Evolutionary conservation across 768 basidiomycete species (phyloP).

Genomic region (Imleria badia): DNA sequence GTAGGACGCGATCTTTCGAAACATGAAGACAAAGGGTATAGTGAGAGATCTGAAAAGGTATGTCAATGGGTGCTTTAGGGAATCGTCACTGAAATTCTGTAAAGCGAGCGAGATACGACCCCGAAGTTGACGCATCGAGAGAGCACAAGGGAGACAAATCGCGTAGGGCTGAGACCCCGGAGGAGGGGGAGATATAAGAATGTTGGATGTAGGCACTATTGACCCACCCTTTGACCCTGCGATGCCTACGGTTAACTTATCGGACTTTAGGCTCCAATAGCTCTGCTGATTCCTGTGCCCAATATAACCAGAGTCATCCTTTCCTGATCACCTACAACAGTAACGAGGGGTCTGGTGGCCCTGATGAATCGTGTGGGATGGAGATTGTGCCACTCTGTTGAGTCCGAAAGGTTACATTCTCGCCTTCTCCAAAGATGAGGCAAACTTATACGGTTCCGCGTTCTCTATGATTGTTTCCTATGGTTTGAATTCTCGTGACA

Average conservation of each 20-base stretch:
- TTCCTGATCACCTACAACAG: neutral
- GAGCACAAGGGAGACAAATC: constrained; percentile 40
- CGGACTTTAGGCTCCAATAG: neutral
- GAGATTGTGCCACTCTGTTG: neutral
- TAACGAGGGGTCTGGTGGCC: neutral
- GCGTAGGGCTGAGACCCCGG: constrained; percentile 71
- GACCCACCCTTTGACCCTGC: neutral
- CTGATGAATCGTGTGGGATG: neutral
- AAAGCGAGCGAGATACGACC: constrained; percentile 56
- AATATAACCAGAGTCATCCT: neutral
- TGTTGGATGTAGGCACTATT: constrained; percentile 9
- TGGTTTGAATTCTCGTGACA: neutral
- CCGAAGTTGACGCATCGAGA: constrained; percentile 44
- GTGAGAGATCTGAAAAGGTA: constrained; percentile 70
- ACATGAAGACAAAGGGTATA: constrained; percentile 47
- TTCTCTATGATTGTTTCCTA: neutral
- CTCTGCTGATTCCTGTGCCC: neutral
- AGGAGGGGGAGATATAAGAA: constrained; percentile 81
- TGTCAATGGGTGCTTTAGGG: constrained; percentile 7
- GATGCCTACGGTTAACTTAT: constrained; percentile 1
- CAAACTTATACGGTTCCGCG: constrained; percentile 1
- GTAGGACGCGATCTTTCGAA: constrained; percentile 33
- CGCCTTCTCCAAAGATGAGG: constrained; percentile 1
- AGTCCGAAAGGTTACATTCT: constrained; percentile 4
- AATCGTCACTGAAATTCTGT: constrained; percentile 13